Evolutionary conservation across 208 protist species (phyloP), one percentile per base, ranked within the genome.

Genomic region (Trichomonas gallinae): DNA sequence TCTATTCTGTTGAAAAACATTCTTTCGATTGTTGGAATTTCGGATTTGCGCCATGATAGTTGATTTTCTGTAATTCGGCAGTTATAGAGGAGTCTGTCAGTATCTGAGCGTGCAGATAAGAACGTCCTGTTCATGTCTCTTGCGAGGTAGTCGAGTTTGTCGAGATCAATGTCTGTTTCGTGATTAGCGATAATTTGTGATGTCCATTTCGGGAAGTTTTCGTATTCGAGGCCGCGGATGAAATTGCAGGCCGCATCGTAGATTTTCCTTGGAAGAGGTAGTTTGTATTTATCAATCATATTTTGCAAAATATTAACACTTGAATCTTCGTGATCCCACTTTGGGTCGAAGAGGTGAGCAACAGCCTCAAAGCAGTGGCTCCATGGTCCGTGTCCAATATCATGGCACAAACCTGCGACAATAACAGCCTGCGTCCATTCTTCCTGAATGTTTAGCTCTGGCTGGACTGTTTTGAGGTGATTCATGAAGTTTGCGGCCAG

Each of bases 301-400:
- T 87, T 31, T 58, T 85, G 10, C 9, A 96, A 63, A 46, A 96
- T 45, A 44, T 15, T 21, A 42, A 49, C 15, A 31, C 36, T 51
- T 17, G 21, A 51, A 45, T 96, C 63, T 85, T 96, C 93, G 48
- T 96, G 93, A 45, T 96, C 72, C 93, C 93, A 96, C 10, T 9
- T 63, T n/a, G 36, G 42, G 8, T 49, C 36, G 23, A 44, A 87
- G 1, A 42, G 38, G 23, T 85, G 93, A 21, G 72, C 63, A 81
- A 85, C 93, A n/a, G 34, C 42, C 26, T 97, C 97, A 96, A 97
- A 97, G 26, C 58, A 93, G 48, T 97, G 97, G 10, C 89, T 97
- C 88, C 97, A 97, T 21, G 96, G 96, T 8, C 97, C 96, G 63
- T 97, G 97, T 23, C 97, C 97, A 0, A 97, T 31, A 38, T 97